phyloP scores from a whole-genome alignment of 306 rosid genomes.

The Albizia julibrissin region DNA sequence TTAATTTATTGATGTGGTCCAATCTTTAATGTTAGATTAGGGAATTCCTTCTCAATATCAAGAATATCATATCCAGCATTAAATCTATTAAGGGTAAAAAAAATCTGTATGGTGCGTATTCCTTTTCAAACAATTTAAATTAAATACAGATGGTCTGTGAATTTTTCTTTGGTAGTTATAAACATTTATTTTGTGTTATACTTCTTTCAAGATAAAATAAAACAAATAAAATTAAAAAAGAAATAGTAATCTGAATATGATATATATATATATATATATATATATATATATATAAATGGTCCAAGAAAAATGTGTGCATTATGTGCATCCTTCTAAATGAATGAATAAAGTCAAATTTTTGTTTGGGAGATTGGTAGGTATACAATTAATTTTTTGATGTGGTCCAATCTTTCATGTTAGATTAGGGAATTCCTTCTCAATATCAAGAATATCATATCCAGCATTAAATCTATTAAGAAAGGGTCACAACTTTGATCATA shows the following conservation, averaged over 20 bases:
- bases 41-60: too few species aligned
- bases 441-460: too few species aligned
- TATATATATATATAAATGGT: too few species aligned
- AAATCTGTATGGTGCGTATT: not conserved
- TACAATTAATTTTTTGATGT: not conserved
- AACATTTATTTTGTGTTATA: not conserved
- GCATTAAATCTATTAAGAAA: too few species aligned
- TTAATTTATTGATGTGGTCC: not conserved
- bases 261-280: too few species aligned
- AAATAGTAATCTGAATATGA: not conserved
- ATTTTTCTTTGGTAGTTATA: not conserved
- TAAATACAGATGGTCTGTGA: not conserved
- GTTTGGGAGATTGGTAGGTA: not conserved
- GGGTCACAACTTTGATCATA: not conserved
- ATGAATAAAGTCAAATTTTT: not conserved
- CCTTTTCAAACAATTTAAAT: not conserved
- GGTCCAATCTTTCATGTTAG: not conserved
- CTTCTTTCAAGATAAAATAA: not conserved
- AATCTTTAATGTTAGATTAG: too few species aligned
- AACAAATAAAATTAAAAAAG: not conserved
- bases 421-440: too few species aligned
- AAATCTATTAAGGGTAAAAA: not conserved
- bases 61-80: too few species aligned
- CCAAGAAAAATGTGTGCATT: not conserved
- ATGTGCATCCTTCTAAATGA: not conserved